Evolutionary conservation across 1,284 basidiomycete genomes (phyloP).

Genomic region (Malassezia pachydermatis): DNA sequence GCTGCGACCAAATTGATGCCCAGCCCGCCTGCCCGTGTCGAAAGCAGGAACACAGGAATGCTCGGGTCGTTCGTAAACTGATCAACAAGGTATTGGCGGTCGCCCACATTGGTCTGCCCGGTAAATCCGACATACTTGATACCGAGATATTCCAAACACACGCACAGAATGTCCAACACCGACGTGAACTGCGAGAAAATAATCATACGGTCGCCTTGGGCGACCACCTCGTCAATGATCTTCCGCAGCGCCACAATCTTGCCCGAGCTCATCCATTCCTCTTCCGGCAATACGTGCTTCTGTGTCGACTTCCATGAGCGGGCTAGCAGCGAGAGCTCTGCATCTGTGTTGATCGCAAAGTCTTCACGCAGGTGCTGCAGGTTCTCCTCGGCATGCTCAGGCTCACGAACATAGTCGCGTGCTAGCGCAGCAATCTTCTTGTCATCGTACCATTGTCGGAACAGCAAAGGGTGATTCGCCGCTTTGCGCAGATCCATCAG

Average conservation of each 20-base stretch:
- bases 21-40: slow-evolving; percentile 75
- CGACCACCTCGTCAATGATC: slow-evolving; percentile 62
- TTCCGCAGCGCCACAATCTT: slow-evolving; percentile 69
- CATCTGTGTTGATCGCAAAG: slow-evolving; percentile 47
- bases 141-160: slow-evolving; percentile 66
- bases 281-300: slow-evolving; percentile 64
- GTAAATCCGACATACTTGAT: slow-evolving; percentile 79
- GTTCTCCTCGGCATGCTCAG: slow-evolving; percentile 53
- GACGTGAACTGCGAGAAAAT: slow-evolving; percentile 69
- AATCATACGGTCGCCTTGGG: slow-evolving; percentile 68
- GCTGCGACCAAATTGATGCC: slow-evolving; percentile 55
- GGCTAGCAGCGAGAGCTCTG: slow-evolving; percentile 30
- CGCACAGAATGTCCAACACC: slow-evolving; percentile 61
- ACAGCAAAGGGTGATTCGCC: slow-evolving; percentile 88
- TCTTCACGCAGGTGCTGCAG: slow-evolving; percentile 42
- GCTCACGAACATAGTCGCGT: slow-evolving; percentile 74
- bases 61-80: slow-evolving; percentile 85
- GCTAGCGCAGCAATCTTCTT: slow-evolving; percentile 65
- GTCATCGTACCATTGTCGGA: slow-evolving; percentile 73
- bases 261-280: slow-evolving; percentile 76
- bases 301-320: slow-evolving; percentile 38
- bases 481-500: slow-evolving; percentile 94
- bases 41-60: slow-evolving; percentile 87
- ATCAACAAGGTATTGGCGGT: slow-evolving; percentile 84
- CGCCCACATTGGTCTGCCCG: slow-evolving; percentile 84